Percentiles rank a stretch among this genome's conserved stretches.
These are phyloP conservation scores for Datisca glomerata DNA, from an alignment of 306 rosid species.

Conservation along the genomic window DNA sequence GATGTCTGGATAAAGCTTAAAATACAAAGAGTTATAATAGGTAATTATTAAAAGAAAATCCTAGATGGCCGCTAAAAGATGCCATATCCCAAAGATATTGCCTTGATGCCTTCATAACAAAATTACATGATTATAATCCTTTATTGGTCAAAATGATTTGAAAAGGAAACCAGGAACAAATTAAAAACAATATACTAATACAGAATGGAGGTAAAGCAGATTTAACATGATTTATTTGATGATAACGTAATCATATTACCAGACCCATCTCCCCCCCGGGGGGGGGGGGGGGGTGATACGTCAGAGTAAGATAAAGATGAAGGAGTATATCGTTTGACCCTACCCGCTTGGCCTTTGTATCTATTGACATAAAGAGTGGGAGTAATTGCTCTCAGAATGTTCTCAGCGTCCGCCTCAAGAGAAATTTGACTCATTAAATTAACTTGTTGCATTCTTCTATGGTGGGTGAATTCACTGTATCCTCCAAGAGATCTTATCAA, in stretches of 20 bases:
- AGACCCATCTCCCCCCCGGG: no score
- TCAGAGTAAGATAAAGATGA: no score
- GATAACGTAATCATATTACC: no score
- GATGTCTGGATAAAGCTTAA: conserved; percentile 2
- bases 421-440: conserved; percentile 13
- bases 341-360: conserved; percentile 91
- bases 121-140: no score
- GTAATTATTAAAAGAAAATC: not conserved
- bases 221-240: not conserved
- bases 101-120: no score
- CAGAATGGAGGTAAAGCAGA: not conserved
- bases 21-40: not conserved
- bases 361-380: conserved; percentile 53
- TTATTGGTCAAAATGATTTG: no score
- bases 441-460: conserved; percentile 26
- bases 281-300: no score
- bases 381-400: conserved; percentile 48
- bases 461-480: conserved; percentile 16
- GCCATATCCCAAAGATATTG: no score
- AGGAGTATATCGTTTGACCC: not conserved
- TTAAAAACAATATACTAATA: not conserved
- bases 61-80: no score
- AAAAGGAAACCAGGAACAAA: no score
- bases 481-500: conserved; percentile 55
- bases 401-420: conserved; percentile 58